phyloP scores from a whole-genome alignment of 176 grass and related monocot species.

The Aegilops sharonensis region DNA sequence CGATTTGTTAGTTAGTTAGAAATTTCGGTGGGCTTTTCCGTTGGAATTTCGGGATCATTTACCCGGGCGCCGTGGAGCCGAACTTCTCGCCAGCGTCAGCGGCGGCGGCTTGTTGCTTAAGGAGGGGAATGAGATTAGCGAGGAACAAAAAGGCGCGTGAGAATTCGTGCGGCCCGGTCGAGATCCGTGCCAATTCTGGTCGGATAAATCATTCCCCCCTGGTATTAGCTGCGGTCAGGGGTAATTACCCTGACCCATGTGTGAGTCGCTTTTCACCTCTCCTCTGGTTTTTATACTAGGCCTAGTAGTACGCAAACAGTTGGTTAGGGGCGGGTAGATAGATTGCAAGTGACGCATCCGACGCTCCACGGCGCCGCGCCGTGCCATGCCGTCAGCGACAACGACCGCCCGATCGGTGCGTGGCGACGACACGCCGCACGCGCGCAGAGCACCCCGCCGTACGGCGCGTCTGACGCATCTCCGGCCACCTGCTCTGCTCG shows the following conservation, averaged over 20 bases:
- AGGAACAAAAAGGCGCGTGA: slow-evolving; percentile 20
- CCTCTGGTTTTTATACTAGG: not conserved
- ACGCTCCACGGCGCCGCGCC: not conserved
- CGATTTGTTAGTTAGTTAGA: slow-evolving; percentile 29
- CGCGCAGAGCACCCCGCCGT: not conserved
- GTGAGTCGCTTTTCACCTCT: not conserved
- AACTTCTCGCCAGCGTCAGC: not conserved
- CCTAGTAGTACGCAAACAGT: not conserved
- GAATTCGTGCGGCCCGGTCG: slow-evolving; percentile 22
- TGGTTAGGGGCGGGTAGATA: not conserved
- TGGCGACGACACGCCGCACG: not conserved
- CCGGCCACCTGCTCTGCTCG: not conserved
- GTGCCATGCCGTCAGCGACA: slow-evolving; percentile 15
- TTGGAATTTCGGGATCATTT: slow-evolving; percentile 20
- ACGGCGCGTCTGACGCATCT: not conserved
- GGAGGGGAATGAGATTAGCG: not conserved
- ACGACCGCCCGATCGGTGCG: not conserved
- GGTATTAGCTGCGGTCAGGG: not conserved
- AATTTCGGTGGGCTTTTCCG: not conserved
- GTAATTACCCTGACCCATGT: slow-evolving; percentile 1
- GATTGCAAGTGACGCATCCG: slow-evolving; percentile 20
- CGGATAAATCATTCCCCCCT: slow-evolving; percentile 42
- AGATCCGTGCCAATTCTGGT: slow-evolving; percentile 36
- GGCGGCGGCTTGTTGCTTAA: not conserved
- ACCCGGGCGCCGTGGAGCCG: not conserved